Evolutionary conservation across 208 protist genomes (phyloP).

Genomic region (Willaertia magna): DNA sequence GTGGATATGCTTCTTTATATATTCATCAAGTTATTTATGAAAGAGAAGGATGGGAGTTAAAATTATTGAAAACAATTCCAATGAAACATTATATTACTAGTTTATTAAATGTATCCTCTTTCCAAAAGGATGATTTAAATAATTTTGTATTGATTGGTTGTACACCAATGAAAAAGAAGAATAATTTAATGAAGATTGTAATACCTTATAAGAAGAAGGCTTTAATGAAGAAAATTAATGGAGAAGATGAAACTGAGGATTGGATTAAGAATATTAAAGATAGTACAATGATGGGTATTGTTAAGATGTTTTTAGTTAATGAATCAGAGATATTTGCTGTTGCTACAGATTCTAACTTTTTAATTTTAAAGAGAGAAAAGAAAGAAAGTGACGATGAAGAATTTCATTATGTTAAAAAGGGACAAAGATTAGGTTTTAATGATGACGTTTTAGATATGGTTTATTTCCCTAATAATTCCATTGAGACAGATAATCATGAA

Average conservation of each 20-base stretch:
- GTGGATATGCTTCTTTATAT: not conserved
- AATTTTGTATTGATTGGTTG: not conserved
- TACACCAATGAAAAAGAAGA: not conserved
- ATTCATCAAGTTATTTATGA: too few relatives aligned
- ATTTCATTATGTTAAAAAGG: not conserved
- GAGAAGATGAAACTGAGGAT: not conserved
- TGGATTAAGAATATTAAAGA: not conserved
- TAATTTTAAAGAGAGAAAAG: not conserved
- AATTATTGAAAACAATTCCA: not conserved
- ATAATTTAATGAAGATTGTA: not conserved
- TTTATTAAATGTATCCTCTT: not conserved
- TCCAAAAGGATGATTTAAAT: too few relatives aligned
- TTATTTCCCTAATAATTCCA: not conserved
- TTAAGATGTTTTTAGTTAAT: not conserved
- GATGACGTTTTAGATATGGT: not conserved
- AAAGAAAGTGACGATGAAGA: not conserved
- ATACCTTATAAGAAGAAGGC: not conserved
- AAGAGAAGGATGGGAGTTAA: not conserved
- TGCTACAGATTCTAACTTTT: not conserved
- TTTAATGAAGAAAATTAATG: not conserved
- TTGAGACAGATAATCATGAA: not conserved
- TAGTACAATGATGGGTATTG: not conserved
- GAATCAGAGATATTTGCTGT: not conserved
- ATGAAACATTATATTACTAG: not conserved
- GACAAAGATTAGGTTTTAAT: conserved; percentile 1